A percentile compares a stretch with the other conserved stretches of the same genome.
Evolutionary conservation across 441 rosid genomes (phyloP).

Genomic region (Isatis lusitanica): DNA sequence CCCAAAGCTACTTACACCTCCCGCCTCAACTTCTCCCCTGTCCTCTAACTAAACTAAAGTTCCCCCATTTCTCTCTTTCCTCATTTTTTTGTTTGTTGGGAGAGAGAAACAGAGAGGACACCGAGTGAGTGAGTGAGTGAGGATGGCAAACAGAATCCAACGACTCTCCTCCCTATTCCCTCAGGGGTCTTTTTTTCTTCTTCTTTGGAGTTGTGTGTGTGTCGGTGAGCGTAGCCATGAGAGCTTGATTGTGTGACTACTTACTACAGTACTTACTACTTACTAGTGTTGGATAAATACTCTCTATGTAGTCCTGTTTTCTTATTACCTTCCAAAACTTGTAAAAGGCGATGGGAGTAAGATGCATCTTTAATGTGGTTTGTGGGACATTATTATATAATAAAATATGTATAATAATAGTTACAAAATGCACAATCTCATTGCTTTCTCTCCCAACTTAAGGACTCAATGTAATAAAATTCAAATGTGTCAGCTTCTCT

Average conservation of each 20-base stretch:
- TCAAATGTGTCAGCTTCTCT: background rate
- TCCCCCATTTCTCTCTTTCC: slow-evolving; percentile 6
- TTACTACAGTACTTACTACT: slow-evolving; percentile 9
- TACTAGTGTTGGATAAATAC: slow-evolving; percentile 5
- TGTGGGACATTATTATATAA: slow-evolving; percentile 26
- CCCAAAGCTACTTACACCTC: slow-evolving; percentile 88
- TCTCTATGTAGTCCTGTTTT: slow-evolving; percentile 15
- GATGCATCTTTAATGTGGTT: slow-evolving; percentile 11
- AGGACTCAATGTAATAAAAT: slow-evolving; percentile 5
- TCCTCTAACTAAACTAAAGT: slow-evolving; percentile 16
- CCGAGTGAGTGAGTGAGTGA: background rate
- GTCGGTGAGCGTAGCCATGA: slow-evolving; percentile 49
- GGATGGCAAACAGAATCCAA: slow-evolving; percentile 36
- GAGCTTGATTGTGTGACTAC: slow-evolving; percentile 44
- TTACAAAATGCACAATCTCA: background rate
- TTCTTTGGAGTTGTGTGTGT: slow-evolving; percentile 26
- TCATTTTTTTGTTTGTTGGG: slow-evolving; percentile 14
- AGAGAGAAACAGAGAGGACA: slow-evolving; percentile 18
- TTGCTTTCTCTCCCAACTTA: background rate
- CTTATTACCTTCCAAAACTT: background rate
- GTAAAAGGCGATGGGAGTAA: background rate
- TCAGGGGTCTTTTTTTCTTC: background rate
- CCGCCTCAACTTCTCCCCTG: slow-evolving; percentile 70
- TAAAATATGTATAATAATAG: slow-evolving; percentile 1
- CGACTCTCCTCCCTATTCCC: slow-evolving; percentile 18